Base-by-base conservation (phyloP, 768 basidiomycete species). In the Phlebiopsis flavidoalba region DNA sequence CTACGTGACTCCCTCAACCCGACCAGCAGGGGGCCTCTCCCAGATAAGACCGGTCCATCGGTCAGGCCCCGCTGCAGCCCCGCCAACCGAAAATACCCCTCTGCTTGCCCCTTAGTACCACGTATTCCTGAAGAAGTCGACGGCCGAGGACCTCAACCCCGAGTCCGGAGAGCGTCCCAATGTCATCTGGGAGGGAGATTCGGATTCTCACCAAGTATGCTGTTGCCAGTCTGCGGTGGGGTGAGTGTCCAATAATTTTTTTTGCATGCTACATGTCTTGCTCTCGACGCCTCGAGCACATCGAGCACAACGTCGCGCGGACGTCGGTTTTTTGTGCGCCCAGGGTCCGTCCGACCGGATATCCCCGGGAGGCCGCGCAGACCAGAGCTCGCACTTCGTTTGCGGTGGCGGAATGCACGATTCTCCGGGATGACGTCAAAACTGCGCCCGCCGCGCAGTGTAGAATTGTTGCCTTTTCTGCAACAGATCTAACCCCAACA, bases 201-300 rank as follows among this genome's bases (percentile, higher is more conserved):
- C 66, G 71, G 2, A 83, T 86, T 45, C 77, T 92, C 17, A 59
- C 77, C 2, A 78, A 78, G 69, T 93, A 89, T 70, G 81, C 89
- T 3, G n/a, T 68, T 89, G 17, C 90, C 90, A 5, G 83, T 92
- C 36, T 86, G 87, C 61, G 82, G n/a, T n/a, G n/a, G n/a, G 82
- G 91, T 91, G 63, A 60, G 83, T 77, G 26, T 33, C 17, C 31
- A 58, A 15, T 22, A 6, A 14, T n/a, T 21, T n/a, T 33, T 6
- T 53, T 15, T 17, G 10, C 17, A 8, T 53, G 31, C 17, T 36
- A 17, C 14, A 33, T 15, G 15, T 36, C 31, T 21, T 11, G 3
- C 19, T 26, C 17, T 17, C 52, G 11, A n/a, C 52, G 52, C n/a
- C n/a, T 53, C 33, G 31, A 53, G 8, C 11, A 12, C 48, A 26